phyloP scores from a whole-genome alignment of 2,329 filamentous ascomycete genomes.

The Biscogniauxia marginata region DNA sequence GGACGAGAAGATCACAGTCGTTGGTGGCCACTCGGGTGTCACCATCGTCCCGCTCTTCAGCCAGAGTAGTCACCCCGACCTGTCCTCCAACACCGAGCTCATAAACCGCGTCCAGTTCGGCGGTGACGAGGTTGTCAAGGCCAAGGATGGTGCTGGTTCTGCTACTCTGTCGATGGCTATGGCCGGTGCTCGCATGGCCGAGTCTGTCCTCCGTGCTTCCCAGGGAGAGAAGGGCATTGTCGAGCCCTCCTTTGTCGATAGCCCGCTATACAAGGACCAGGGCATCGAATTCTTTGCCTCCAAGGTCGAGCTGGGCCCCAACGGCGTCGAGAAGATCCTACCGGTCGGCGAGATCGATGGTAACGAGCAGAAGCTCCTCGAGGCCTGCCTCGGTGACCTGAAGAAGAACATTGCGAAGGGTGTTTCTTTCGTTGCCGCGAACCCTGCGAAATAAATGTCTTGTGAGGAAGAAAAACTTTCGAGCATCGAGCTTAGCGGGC shows the following conservation, averaged over 20 bases:
- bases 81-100: conserved; percentile 75
- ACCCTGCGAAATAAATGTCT: conserved; percentile 56
- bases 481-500: not conserved
- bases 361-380: conserved; percentile 85
- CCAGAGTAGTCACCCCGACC: conserved; percentile 84
- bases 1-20: conserved; percentile 91
- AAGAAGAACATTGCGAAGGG: conserved; percentile 97
- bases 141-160: conserved; percentile 96
- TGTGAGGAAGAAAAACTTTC: conserved; percentile 5
- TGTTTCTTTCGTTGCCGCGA: conserved; percentile 57
- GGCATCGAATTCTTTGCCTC: conserved; percentile 96
- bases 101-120: conserved; percentile 97
- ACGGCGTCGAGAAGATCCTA: conserved; percentile 92
- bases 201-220: conserved; percentile 87
- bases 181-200: conserved; percentile 81
- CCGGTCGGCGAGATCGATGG: conserved; percentile 81
- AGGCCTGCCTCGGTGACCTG: conserved; percentile 79
- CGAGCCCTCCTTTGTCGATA: conserved; percentile 97
- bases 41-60: conserved; percentile 98
- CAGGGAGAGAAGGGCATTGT: conserved; percentile 93
- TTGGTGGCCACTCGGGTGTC: conserved; percentile 95
- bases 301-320: conserved; percentile 91
- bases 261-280: conserved; percentile 97
- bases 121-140: conserved; percentile 98
- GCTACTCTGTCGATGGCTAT: conserved; percentile 99